Evolutionary conservation across 2,329 filamentous ascomycete genomes (phyloP).

Genomic region (Orbilia brochopaga): DNA sequence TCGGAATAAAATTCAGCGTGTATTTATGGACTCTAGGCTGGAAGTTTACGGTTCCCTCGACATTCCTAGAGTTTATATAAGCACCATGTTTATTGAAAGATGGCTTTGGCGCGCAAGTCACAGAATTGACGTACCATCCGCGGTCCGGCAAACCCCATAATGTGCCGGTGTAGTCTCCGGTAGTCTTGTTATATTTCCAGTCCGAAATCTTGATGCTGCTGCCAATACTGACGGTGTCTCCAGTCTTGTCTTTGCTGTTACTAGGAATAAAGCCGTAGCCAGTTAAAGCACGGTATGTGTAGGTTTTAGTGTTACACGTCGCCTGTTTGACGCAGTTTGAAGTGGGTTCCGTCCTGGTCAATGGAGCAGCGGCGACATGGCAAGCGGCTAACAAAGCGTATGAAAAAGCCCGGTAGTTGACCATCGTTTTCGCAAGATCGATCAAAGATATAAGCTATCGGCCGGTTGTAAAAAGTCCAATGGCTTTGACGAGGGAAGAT

Average conservation of each 20-base stretch:
- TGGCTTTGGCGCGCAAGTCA: not conserved
- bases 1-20: conserved; percentile 65
- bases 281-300: conserved; percentile 70
- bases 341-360: conserved; percentile 26
- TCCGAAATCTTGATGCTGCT: conserved; percentile 70
- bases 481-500: too few relatives aligned
- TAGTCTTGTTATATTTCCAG: conserved; percentile 65
- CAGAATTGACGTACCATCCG: conserved; percentile 64
- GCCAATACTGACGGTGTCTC: conserved; percentile 72
- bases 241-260: conserved; percentile 69
- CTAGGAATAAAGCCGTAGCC: conserved; percentile 69
- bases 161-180: conserved; percentile 66
- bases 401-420: conserved; percentile 33
- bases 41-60: conserved; percentile 72
- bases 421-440: conserved; percentile 18
- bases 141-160: conserved; percentile 71
- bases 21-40: conserved; percentile 74
- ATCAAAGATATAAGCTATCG: not conserved
- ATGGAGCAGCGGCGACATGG: conserved; percentile 35
- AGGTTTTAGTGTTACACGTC: conserved; percentile 67
- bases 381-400: conserved; percentile 33
- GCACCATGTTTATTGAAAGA: conserved; percentile 17
- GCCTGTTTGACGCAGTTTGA: conserved; percentile 60
- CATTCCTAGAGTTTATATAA: conserved; percentile 64
- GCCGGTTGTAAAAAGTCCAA: too few relatives aligned